Base-by-base conservation (phyloP, 805 yeast genomes). In the Candida lessepsii region DNA sequence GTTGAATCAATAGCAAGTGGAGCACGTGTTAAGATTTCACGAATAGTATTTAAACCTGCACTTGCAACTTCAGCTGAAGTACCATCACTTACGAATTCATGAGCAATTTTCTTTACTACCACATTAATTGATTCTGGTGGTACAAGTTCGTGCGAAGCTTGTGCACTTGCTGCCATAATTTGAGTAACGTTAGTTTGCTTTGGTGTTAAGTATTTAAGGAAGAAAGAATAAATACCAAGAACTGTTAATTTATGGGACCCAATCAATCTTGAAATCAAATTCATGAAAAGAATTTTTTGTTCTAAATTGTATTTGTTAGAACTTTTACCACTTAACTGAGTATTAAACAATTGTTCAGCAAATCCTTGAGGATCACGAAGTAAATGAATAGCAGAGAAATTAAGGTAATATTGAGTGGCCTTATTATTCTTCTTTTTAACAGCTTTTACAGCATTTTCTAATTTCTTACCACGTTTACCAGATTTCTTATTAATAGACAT, bases 1-100 rank as follows among this genome's bases (percentile, higher is more conserved):
- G 90, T 79, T 40, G 85, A 82, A 39, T 89, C 97, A 53, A 93
- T 89, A 18, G 98, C 96, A 49, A 91, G 71, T 11, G 99, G 97
- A 9, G 95, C 95, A 71, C 99, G 82, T 2, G 96, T 65, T 48
- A 90, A 74, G 43, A 93, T 88, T 64, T 93, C 99, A 52, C 98
- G 75, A 44, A 91, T 91, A 3, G 98, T 86, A 63, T 93, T 93
- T 50, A 93, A 75, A 56, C 99, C 99, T 4, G 98, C 98, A 39
- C 97, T 89, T 4, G 97, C 97, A 40, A 90, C 99, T 65, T 93
- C 96, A 24, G 96, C 81, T 11, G 97, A 89, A 28, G 93, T 99
- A 73, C 99, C 99, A 57, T 93, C 98, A 50, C 96, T 85, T 18
- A 93, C 96, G 55, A 93, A 93, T 65, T 93, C 99, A 64, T 93